Evolutionary conservation across 2,329 filamentous ascomycete genomes (phyloP).

Genomic region (Bipolaris cookei): DNA sequence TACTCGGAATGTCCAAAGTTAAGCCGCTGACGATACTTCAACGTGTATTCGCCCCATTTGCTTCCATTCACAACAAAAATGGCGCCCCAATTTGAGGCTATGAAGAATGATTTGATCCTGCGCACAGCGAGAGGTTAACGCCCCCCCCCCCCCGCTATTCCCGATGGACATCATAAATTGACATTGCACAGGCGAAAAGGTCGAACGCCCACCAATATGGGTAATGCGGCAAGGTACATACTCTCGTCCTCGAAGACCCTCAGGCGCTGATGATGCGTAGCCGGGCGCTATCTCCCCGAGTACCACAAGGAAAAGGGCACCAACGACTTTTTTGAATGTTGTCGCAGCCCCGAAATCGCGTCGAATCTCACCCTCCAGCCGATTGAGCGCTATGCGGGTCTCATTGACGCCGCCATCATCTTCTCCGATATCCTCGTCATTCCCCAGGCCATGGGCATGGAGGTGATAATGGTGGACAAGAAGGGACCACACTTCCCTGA

Average conservation of each 20-base stretch:
- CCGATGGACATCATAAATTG: slow-evolving; percentile 13
- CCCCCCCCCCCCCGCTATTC: background rate
- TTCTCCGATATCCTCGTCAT: slow-evolving; percentile 99
- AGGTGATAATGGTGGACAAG: slow-evolving; percentile 97
- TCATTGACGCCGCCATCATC: slow-evolving; percentile 96
- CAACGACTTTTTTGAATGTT: slow-evolving; percentile 97
- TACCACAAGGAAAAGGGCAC: slow-evolving; percentile 93
- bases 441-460: slow-evolving; percentile 97
- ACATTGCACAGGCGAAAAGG: slow-evolving; percentile 72
- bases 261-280: slow-evolving; percentile 56
- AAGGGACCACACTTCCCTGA: slow-evolving; percentile 94
- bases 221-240: slow-evolving; percentile 93
- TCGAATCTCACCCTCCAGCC: slow-evolving; percentile 94
- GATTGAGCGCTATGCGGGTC: slow-evolving; percentile 85
- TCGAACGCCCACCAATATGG: slow-evolving; percentile 95
- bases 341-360: slow-evolving; percentile 88
- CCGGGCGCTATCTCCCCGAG: slow-evolving; percentile 94
- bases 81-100: slow-evolving; percentile 75
- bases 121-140: slow-evolving; percentile 81
- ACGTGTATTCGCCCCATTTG: slow-evolving; percentile 11
- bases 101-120: slow-evolving; percentile 92
- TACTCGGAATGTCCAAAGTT: slow-evolving; percentile 24
- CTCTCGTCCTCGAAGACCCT: background rate
- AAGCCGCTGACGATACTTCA: slow-evolving; percentile 20
- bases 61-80: slow-evolving; percentile 55